These are phyloP conservation scores for Mycena amicta DNA, from an alignment of 768 basidiomycete genomes.

Conservation along the genomic window DNA sequence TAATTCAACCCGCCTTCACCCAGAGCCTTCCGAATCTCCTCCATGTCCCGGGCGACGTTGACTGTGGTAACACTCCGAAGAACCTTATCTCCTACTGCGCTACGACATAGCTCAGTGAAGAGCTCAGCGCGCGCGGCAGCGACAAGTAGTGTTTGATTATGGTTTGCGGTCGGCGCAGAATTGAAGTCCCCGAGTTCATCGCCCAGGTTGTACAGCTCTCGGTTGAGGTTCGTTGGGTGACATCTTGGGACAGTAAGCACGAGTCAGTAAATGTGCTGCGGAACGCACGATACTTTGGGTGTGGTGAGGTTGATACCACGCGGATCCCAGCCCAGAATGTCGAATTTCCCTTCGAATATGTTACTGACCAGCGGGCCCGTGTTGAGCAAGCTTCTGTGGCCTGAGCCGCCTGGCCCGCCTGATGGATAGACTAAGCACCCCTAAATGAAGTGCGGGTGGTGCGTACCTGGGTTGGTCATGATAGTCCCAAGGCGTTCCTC, in stretches of 20 bases:
- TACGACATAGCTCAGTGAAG: constrained; percentile 10
- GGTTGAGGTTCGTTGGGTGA: constrained; percentile 11
- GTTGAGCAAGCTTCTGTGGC: constrained; percentile 3
- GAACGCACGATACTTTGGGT: constrained; percentile 15
- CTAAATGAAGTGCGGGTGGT: no score
- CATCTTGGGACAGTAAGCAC: background rate
- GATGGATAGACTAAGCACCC: no score
- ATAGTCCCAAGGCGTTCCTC: constrained; percentile 11
- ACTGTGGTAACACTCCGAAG: constrained; percentile 19
- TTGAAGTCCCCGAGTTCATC: constrained; percentile 14
- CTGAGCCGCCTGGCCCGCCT: constrained; percentile 19
- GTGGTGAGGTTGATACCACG: constrained; percentile 17
- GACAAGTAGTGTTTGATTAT: constrained; percentile 9
- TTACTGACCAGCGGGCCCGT: constrained; percentile 9
- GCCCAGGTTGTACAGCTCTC: constrained; percentile 9
- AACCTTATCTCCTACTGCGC: constrained; percentile 14
- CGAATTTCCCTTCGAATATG: constrained; percentile 16
- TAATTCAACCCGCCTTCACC: constrained; percentile 14
- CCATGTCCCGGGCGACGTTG: constrained; percentile 12
- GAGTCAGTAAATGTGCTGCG: background rate
- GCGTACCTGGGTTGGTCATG: constrained; percentile 16
- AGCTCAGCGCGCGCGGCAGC: constrained; percentile 7
- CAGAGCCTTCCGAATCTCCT: constrained; percentile 17
- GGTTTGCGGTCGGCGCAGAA: background rate
- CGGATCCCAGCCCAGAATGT: constrained; percentile 21